Base-by-base conservation (phyloP, 2,329 filamentous ascomycete species). In the Aspergillus aculeatus region DNA sequence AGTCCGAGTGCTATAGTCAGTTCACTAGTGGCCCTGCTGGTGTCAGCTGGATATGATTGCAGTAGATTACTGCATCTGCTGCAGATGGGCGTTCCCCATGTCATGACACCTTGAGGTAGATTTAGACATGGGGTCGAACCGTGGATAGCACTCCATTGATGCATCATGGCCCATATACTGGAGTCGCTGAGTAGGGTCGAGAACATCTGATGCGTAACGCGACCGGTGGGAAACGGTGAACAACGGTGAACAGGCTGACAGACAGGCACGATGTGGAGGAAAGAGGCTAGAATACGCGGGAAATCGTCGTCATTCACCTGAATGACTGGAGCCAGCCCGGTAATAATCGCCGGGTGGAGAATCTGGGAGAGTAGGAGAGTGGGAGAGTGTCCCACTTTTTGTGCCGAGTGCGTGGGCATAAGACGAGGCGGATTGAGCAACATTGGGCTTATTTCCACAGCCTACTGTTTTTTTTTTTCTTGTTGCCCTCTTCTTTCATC, bases 401-500 rank as follows among this genome's bases (percentile, higher is more conserved):
- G 38, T 19, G 16, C 38, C 14, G 14, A 19, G 38, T 44, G 38
- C 38, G 38, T 44, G 38, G 16, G 16, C 1, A 44, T 44, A 44
- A 44, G 38, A 44, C n/a, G n/a, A 19, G 38, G 16, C 38, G 38
- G 38, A 16, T 5, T 44, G 5, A 19, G 16, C 14, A 19, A 19
- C 38, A 19, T 14, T 44, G 5, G 32, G 11, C 38, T 54, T 51
- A 47, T 44, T 38, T 31, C 41, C 47, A 41, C 44, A 48, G 47
- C 51, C 32, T 58, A 35, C n/a, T 38, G 12, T 59, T 47, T 29
- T 32, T 32, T 32, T 59, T 26, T 47, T 12, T 19, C 23, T 50
- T 56, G 26, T 31, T 31, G 23, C 38, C 38, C 26, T 47, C n/a
- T 50, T 57, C 35, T 58, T 57, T 47, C 49, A 29, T 56, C 48